phyloP scores from a whole-genome alignment of 495 filamentous ascomycete genomes.

The Talaromyces adpressus region DNA sequence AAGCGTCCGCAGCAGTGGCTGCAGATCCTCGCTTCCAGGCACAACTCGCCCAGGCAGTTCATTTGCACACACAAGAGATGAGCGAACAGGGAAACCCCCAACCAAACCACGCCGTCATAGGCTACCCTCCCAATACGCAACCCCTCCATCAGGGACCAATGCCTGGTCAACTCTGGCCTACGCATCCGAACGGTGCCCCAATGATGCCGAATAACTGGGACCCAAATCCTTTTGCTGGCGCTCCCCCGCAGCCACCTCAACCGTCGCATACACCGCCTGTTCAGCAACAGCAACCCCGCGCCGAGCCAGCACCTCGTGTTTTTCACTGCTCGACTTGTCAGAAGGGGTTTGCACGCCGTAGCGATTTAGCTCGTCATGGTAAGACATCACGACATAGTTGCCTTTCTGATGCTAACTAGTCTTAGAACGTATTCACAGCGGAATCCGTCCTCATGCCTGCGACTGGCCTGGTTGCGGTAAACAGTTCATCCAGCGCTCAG shows the following conservation, averaged over 20 bases:
- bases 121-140: constrained; percentile 47
- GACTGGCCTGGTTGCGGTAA: constrained; percentile 86
- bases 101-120: constrained; percentile 52
- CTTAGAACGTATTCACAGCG: constrained; percentile 93
- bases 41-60: constrained; percentile 42
- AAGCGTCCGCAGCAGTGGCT: constrained; percentile 50
- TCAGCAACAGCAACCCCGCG: constrained; percentile 18
- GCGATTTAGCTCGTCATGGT: constrained; percentile 95
- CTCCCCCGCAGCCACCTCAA: constrained; percentile 18
- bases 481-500: constrained; percentile 97
- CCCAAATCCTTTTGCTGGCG: constrained; percentile 29
- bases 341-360: constrained; percentile 89
- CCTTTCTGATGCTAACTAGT: not conserved
- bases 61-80: constrained; percentile 39
- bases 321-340: constrained; percentile 88
- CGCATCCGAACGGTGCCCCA: constrained; percentile 50
- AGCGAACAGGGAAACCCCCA: constrained; percentile 66
- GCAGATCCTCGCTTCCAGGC: constrained; percentile 48
- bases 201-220: constrained; percentile 47
- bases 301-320: constrained; percentile 61
- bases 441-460: constrained; percentile 86
- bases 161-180: constrained; percentile 33
- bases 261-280: constrained; percentile 28
- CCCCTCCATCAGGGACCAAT: constrained; percentile 41
- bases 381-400: constrained; percentile 23